Base-by-base conservation (phyloP, 306 rosid genomes). In the Pueraria montana region DNA sequence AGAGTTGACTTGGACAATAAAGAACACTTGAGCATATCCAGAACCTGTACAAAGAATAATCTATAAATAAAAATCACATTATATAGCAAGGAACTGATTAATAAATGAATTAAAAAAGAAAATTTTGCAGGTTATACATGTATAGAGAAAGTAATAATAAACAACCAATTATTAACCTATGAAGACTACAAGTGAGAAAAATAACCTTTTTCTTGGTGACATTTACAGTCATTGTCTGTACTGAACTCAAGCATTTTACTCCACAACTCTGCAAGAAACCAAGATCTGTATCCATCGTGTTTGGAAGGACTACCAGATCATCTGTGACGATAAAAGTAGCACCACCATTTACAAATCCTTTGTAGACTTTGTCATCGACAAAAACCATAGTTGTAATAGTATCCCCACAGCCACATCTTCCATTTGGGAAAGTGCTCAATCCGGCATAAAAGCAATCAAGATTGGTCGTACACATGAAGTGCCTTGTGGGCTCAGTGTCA, bases 21-120 rank as follows among this genome's bases (percentile, higher is more conserved):
- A 9, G 48, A 73, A 43, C 74, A 72, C 46, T 81, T 81, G 0
- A 81, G 85, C 8, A 82, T 36, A 75, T 73, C 80, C 80, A 49
- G 0, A 3, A 74, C 34, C 80, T 80, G 38, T 10, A 61, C n/a
- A 61, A 61, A 61, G 2, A 1, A 21, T 3, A 20, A 3, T 21
- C 26, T 20, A 21, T 3, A 23, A 38, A 38, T 38, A 38, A 34
- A 27, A 27, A 27, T 27, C 32, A 27, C 32, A 27, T 4, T 34
- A 1, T 34, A 34, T 34, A 34, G 38, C 38, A 2, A 34, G 38
- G 6, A 34, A 34, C 3, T 34, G 6, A 20, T 8, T 56, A 20
- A 2, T 1, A n/a, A 52, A n/a, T 6, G 11, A 52, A n/a, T n/a
- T 14, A 5, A 48, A 48, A 48, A 10, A 6, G 3, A 17, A 50